Conservation (phyloP, 768 basidiomycete species). For the Asterophora lycoperdoides region DNA sequence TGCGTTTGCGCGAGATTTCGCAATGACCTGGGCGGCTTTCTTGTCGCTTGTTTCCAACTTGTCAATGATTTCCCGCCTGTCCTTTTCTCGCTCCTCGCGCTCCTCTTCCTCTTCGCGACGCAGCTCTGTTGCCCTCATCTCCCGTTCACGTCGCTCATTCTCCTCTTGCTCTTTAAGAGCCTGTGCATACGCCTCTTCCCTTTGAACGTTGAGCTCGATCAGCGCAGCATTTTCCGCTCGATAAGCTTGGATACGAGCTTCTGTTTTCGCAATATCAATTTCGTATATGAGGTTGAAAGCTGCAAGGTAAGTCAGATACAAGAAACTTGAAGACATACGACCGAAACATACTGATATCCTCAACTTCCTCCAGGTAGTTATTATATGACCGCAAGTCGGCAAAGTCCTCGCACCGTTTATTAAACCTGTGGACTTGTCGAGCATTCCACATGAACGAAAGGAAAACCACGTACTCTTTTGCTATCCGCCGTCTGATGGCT, state of each 20-base stretch:
- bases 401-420: conserved; percentile 92
- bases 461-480: conserved; percentile 66
- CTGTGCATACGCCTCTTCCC: conserved; percentile 73
- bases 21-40: conserved; percentile 66
- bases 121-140: conserved; percentile 61
- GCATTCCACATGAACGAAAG: not conserved
- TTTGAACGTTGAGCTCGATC: conserved; percentile 80
- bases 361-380: conserved; percentile 94
- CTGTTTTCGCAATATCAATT: conserved; percentile 74
- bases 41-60: conserved; percentile 74
- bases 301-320: conserved; percentile 25
- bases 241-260: conserved; percentile 76
- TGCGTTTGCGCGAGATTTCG: conserved; percentile 61
- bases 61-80: conserved; percentile 72
- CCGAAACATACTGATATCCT: conserved; percentile 61
- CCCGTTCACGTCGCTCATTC: conserved; percentile 65
- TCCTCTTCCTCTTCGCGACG: conserved; percentile 71
- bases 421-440: conserved; percentile 58
- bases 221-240: conserved; percentile 76
- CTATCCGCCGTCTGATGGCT: conserved; percentile 78
- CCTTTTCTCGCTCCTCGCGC: conserved; percentile 70
- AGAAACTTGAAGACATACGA: conserved; percentile 5
- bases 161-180: conserved; percentile 78
- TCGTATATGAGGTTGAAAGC: conserved; percentile 96
- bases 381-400: conserved; percentile 75